Percentiles rank a stretch among this genome's conserved stretches.
Conservation (phyloP, 2,329 filamentous ascomycete species). For the Orbilia oligospora region DNA sequence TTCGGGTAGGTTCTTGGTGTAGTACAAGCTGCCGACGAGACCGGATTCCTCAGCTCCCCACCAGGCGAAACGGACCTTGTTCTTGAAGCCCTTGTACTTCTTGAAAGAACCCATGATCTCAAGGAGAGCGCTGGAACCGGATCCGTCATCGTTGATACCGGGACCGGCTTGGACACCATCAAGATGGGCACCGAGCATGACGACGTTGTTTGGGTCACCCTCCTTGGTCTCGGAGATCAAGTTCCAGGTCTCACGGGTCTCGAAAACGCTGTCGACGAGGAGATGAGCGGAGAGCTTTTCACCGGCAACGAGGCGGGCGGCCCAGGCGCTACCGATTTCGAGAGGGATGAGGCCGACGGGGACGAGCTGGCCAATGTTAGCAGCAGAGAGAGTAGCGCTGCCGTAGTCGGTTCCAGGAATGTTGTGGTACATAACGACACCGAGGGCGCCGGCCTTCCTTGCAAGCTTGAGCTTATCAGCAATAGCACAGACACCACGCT, state of each 20-base stretch:
- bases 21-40: slow-evolving; percentile 74
- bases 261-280: slow-evolving; percentile 63
- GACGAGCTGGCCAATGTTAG: slow-evolving; percentile 46
- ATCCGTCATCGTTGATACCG: slow-evolving; percentile 77
- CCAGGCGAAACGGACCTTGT: slow-evolving; percentile 74
- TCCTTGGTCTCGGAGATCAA: slow-evolving; percentile 74
- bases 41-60: slow-evolving; percentile 77
- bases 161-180: slow-evolving; percentile 74
- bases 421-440: slow-evolving; percentile 69
- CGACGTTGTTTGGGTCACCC: slow-evolving; percentile 73
- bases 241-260: slow-evolving; percentile 67
- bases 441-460: slow-evolving; percentile 69
- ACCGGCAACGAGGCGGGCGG: slow-evolving; percentile 65
- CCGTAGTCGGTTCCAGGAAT: slow-evolving; percentile 72
- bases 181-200: slow-evolving; percentile 74
- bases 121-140: slow-evolving; percentile 73
- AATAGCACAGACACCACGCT: slow-evolving; percentile 69
- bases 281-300: slow-evolving; percentile 57
- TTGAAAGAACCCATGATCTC: slow-evolving; percentile 73
- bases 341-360: slow-evolving; percentile 67
- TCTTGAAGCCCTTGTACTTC: slow-evolving; percentile 71
- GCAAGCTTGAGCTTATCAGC: slow-evolving; percentile 69
- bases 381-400: slow-evolving; percentile 65
- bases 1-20: slow-evolving; percentile 70
- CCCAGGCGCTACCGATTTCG: slow-evolving; percentile 67